phyloP scores from a whole-genome alignment of 2,329 filamentous ascomycete genomes.

The Fusarium chlamydosporum region DNA sequence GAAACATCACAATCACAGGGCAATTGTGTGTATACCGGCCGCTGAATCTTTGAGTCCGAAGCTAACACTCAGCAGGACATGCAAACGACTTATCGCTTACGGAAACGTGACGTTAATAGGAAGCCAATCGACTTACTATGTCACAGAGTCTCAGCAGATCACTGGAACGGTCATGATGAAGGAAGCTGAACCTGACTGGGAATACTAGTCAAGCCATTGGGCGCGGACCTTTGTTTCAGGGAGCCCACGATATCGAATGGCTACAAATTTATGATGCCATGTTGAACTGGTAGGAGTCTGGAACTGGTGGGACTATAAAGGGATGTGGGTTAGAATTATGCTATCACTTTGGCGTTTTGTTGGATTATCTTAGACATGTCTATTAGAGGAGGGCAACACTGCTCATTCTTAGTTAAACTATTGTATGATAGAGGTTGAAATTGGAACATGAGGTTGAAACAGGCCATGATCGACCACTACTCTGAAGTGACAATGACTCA shows the following conservation, averaged over 20 bases:
- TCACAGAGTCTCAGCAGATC: slow-evolving; percentile 60
- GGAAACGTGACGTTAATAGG: slow-evolving; percentile 64
- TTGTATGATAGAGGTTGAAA: slow-evolving; percentile 4
- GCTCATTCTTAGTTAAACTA: neutral
- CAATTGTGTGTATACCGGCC: slow-evolving; percentile 55
- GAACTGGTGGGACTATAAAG: neutral
- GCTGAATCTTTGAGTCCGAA: neutral
- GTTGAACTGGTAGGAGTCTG: neutral
- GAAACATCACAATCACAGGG: slow-evolving; percentile 62
- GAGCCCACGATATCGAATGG: neutral
- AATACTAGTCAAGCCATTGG: slow-evolving; percentile 46
- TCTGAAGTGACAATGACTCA: neutral
- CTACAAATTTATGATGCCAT: neutral
- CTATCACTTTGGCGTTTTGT: slow-evolving; percentile 20
- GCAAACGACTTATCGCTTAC: slow-evolving; percentile 61
- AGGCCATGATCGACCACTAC: neutral
- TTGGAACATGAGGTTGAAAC: neutral
- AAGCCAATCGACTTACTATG: slow-evolving; percentile 60
- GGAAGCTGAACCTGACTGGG: slow-evolving; percentile 60
- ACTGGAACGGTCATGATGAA: slow-evolving; percentile 60
- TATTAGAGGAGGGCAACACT: neutral
- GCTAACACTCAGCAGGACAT: slow-evolving; percentile 53
- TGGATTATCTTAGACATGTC: slow-evolving; percentile 1
- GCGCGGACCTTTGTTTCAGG: neutral
- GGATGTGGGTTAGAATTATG: slow-evolving; percentile 1